Evolutionary conservation across 768 basidiomycete species (phyloP), one percentile per base, ranked within the genome.

Genomic region (Russula griseocarnosa): DNA sequence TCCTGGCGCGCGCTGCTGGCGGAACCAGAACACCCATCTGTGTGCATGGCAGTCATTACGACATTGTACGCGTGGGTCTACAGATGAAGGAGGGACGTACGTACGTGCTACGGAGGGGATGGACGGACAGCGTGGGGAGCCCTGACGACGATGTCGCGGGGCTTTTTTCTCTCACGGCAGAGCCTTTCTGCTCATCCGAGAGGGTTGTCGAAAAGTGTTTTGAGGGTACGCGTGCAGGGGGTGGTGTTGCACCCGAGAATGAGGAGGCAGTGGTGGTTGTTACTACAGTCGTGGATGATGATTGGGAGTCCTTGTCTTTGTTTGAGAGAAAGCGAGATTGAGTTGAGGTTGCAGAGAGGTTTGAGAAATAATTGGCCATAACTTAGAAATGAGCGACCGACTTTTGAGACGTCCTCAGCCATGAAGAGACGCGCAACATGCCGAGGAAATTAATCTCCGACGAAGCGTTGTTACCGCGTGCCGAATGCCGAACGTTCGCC

Each of bases 11-110:
- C 92, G 88, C 73, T 96, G 93, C 72, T 93, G 89, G 67, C 91
- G 84, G 77, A 92, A 94, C 88, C 89, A 94, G 73, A 93, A 93
- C 7, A 92, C 82, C 92, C 92, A 94, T 62, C 90, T 92, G 72
- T 36, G 53, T 18, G 32, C 20, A n/a, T 32, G 50, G 26, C 36
- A 36, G 32, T 57, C 42, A 58, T 46, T 42, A 44, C 42, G 42
- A n/a, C 26, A 30, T 53, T 24, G 42, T 11, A 52, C 9, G 40
- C 40, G 56, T 40, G 8, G 22, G 34, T 32, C 52, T 61, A 20
- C 9, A 34, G 50, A 51, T 22, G 6, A 47, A n/a, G 36, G 71
- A 65, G 71, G 69, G 79, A 85, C 81, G 83, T 86, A 88, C 89
- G 86, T 88, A 92, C 90, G 90, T 92, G 79, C 88, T 88, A 81